Percentiles rank a stretch among this genome's conserved stretches.
These are phyloP conservation scores for Penicillium ucsense DNA, from an alignment of 495 filamentous ascomycete genomes.

Conservation along the genomic window DNA sequence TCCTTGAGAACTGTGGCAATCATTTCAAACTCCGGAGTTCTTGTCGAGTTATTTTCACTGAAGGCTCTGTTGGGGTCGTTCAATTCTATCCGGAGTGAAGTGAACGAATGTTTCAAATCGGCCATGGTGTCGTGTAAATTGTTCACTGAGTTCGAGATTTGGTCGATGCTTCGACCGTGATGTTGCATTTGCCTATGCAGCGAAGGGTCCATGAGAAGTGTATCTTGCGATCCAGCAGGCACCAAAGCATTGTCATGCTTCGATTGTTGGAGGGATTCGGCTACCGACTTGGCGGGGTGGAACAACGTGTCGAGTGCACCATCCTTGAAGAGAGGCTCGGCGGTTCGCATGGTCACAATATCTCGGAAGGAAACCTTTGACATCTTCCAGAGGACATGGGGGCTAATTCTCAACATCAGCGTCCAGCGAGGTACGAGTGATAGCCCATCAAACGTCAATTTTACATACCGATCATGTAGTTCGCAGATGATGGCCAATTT, in stretches of 20 bases:
- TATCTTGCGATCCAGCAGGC: slow-evolving; percentile 14
- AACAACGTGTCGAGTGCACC: slow-evolving; percentile 25
- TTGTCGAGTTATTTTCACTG: slow-evolving; percentile 6
- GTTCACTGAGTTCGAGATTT: slow-evolving; percentile 37
- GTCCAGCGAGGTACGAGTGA: too few species aligned
- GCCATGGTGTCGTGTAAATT: slow-evolving; percentile 37
- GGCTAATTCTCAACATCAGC: slow-evolving; percentile 14
- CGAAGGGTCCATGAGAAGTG: slow-evolving; percentile 9
- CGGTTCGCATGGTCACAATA: slow-evolving; percentile 37
- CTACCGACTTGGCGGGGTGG: slow-evolving; percentile 10
- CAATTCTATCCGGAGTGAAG: slow-evolving; percentile 33
- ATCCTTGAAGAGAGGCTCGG: slow-evolving; percentile 31
- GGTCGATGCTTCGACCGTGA: slow-evolving; percentile 34
- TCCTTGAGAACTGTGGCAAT: slow-evolving; percentile 36
- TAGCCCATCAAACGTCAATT: neutral
- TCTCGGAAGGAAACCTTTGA: slow-evolving; percentile 37
- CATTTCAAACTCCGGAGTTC: slow-evolving; percentile 28
- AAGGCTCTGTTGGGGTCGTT: slow-evolving; percentile 20
- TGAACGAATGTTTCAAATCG: slow-evolving; percentile 37
- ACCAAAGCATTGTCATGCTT: slow-evolving; percentile 21
- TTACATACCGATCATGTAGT: slow-evolving; percentile 33
- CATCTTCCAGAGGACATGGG: slow-evolving; percentile 38
- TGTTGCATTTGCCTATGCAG: slow-evolving; percentile 33
- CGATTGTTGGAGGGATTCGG: slow-evolving; percentile 10
- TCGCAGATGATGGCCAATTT: slow-evolving; percentile 30